These are phyloP conservation scores for Yarrowia phangngaensis DNA, from an alignment of 805 yeast species.

Conservation along the genomic window DNA sequence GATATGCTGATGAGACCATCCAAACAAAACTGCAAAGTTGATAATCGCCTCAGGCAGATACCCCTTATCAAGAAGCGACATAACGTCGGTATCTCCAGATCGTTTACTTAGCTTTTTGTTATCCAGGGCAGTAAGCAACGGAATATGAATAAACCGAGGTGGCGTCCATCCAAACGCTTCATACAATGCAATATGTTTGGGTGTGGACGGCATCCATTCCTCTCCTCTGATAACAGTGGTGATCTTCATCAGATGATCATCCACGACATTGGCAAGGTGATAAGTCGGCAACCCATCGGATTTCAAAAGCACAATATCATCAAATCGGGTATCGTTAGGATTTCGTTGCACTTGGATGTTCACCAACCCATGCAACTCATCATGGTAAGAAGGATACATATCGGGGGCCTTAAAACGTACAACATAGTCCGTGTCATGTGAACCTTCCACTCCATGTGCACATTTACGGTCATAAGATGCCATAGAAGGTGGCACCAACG, in stretches of 20 bases:
- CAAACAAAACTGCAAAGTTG: slow-evolving; percentile 84
- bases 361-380: slow-evolving; percentile 72
- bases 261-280: slow-evolving; percentile 93
- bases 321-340: slow-evolving; percentile 65
- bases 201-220: slow-evolving; percentile 96
- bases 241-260: slow-evolving; percentile 87
- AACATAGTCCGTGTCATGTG: slow-evolving; percentile 43
- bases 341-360: slow-evolving; percentile 79
- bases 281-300: slow-evolving; percentile 96
- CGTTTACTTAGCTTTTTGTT: slow-evolving; percentile 74
- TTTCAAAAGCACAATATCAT: slow-evolving; percentile 83
- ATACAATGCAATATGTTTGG: slow-evolving; percentile 86
- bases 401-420: slow-evolving; percentile 77
- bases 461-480: slow-evolving; percentile 91
- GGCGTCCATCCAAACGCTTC: slow-evolving; percentile 79
- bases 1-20: slow-evolving; percentile 77
- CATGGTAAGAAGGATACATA: slow-evolving; percentile 60
- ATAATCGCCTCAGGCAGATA: slow-evolving; percentile 80
- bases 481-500: slow-evolving; percentile 79
- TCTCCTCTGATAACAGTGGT: slow-evolving; percentile 96
- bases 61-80: slow-evolving; percentile 54
- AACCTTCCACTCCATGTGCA: slow-evolving; percentile 41
- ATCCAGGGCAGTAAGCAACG: slow-evolving; percentile 66
- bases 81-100: slow-evolving; percentile 72
- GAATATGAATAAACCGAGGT: slow-evolving; percentile 85